These are phyloP conservation scores for Cladosporium sp. DNA, from an alignment of 2,329 filamentous ascomycete species.

Conservation along the genomic window DNA sequence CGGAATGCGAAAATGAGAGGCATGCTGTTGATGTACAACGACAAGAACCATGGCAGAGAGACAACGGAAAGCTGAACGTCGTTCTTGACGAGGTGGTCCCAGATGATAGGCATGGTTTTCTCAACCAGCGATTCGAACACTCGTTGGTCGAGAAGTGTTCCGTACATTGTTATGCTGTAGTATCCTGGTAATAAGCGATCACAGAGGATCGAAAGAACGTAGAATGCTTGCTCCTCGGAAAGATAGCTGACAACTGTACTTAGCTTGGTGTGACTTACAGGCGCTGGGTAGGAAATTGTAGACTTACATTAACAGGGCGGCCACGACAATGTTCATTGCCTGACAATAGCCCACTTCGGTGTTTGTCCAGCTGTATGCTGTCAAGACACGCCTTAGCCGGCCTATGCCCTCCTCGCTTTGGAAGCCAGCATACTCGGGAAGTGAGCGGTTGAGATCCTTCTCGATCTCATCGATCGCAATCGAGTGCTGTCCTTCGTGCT, in stretches of 20 bases:
- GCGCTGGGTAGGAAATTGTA: constrained; percentile 10
- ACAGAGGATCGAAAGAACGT: constrained; percentile 85
- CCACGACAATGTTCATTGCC: constrained; percentile 99
- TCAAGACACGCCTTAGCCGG: constrained; percentile 83
- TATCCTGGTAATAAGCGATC: constrained; percentile 92
- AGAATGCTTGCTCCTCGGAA: constrained; percentile 95
- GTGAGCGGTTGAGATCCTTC: constrained; percentile 92
- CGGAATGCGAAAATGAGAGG: constrained; percentile 95
- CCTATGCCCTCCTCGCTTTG: constrained; percentile 95
- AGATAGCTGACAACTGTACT: constrained; percentile 67
- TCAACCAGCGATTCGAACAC: constrained; percentile 98
- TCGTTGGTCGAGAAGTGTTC: constrained; percentile 91
- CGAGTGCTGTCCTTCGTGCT: constrained; percentile 82
- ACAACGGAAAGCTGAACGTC: constrained; percentile 97
- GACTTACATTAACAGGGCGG: constrained; percentile 82
- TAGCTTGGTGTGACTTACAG: neutral
- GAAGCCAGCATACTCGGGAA: constrained; percentile 96
- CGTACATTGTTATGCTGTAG: constrained; percentile 99
- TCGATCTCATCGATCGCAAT: constrained; percentile 98
- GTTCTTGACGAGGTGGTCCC: constrained; percentile 95
- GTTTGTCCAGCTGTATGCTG: constrained; percentile 97
- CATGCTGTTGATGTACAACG: constrained; percentile 99
- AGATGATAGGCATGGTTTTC: constrained; percentile 96
- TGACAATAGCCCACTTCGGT: constrained; percentile 96
- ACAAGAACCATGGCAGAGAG: constrained; percentile 96